phyloP scores from a whole-genome alignment of 441 rosid species.

The Bocquillonia castaneifolia region DNA sequence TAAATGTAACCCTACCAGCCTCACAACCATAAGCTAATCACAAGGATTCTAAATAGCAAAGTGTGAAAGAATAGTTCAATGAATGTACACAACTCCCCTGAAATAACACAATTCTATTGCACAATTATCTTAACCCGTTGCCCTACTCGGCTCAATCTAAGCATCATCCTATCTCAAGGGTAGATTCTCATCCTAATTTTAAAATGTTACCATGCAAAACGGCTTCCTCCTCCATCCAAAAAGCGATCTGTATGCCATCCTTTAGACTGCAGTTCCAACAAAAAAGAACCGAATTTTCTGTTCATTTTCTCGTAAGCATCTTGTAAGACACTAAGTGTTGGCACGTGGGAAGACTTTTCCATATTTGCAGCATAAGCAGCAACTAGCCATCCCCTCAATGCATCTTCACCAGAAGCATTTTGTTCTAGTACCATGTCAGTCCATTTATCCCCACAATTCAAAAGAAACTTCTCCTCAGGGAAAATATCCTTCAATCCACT shows the following conservation, averaged over 20 bases:
- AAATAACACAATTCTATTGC: not conserved
- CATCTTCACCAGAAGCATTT: constrained; percentile 84
- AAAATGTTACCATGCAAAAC: constrained; percentile 48
- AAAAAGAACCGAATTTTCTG: constrained; percentile 41
- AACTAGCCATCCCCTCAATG: constrained; percentile 90
- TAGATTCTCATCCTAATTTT: not conserved
- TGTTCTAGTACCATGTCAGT: constrained; percentile 76
- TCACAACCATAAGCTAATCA: not conserved
- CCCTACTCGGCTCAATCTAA: constrained; percentile 6
- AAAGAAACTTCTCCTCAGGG: constrained; percentile 68
- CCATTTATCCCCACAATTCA: constrained; percentile 49
- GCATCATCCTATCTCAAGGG: not conserved
- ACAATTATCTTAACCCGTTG: constrained; percentile 3
- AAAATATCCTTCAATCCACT: constrained; percentile 50
- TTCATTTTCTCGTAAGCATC: constrained; percentile 71
- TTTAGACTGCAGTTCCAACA: constrained; percentile 59
- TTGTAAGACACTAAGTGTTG: constrained; percentile 33
- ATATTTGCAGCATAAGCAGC: constrained; percentile 62
- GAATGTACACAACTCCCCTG: not conserved
- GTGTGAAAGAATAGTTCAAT: not conserved
- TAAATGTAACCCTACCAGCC: not conserved
- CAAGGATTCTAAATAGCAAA: not conserved
- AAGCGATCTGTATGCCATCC: constrained; percentile 96
- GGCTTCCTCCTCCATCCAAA: constrained; percentile 75
- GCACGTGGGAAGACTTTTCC: constrained; percentile 33